A percentile compares a stretch with the other conserved stretches of the same genome.
Evolutionary conservation across 1,284 basidiomycete genomes (phyloP).

Genomic region (Heterobasidion annosum): DNA sequence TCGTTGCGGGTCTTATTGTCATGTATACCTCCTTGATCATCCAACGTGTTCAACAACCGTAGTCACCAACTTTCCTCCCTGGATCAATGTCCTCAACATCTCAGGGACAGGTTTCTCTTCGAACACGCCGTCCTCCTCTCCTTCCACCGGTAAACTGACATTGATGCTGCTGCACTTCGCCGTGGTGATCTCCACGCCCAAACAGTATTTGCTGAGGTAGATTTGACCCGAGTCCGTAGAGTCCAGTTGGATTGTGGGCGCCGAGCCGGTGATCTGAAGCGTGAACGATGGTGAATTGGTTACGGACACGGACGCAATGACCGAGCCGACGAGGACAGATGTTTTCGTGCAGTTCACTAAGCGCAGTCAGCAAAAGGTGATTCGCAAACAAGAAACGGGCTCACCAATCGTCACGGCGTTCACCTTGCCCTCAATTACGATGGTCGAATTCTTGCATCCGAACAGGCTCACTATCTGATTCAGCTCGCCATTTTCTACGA

Average conservation of each 20-base stretch:
- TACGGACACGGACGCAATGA: conserved; percentile 83
- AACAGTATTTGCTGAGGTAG: conserved; percentile 81
- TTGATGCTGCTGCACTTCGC: conserved; percentile 96
- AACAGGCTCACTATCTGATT: conserved; percentile 88
- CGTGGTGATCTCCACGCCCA: conserved; percentile 84
- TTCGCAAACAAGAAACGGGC: conserved; percentile 14
- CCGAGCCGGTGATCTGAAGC: conserved; percentile 84
- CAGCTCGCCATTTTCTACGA: conserved; percentile 74
- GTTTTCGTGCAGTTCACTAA: conserved; percentile 88
- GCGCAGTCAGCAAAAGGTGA: not conserved
- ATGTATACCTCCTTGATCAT: conserved; percentile 18
- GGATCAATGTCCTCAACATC: conserved; percentile 85
- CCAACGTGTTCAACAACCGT: conserved; percentile 86
- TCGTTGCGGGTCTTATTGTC: no score
- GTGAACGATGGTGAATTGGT: conserved; percentile 92
- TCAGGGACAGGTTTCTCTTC: conserved; percentile 90
- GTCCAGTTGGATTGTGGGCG: conserved; percentile 92
- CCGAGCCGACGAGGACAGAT: conserved; percentile 82
- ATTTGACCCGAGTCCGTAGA: conserved; percentile 93
- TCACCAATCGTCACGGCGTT: conserved; percentile 89
- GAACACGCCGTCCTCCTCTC: conserved; percentile 88
- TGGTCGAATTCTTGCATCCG: conserved; percentile 84
- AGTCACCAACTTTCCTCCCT: conserved; percentile 82
- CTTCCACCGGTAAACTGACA: conserved; percentile 80
- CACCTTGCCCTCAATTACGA: conserved; percentile 89